Evolutionary conservation across 768 basidiomycete genomes (phyloP), one percentile per base, ranked within the genome.

Genomic region (Tricholoma sp.): DNA sequence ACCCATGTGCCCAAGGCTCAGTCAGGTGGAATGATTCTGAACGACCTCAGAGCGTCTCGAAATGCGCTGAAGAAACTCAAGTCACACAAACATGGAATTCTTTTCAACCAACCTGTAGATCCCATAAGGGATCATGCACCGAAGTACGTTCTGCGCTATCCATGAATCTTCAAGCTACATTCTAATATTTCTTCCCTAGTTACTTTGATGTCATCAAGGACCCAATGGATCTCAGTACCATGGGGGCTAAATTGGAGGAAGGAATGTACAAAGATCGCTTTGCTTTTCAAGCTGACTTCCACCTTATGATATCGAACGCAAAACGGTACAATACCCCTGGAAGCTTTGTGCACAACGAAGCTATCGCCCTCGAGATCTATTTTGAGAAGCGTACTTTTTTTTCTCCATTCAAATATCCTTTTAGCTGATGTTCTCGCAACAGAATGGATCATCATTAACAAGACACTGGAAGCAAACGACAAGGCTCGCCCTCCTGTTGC

Each of bases 151-250:
- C n/a, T 18, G 6, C 18, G 4, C 49, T 9, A n/a, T 15, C 15
- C 18, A 13, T 33, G 47, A 54, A 29, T n/a, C n/a, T n/a, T 29
- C 12, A 47, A 48, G 6, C 7, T 31, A 31, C 31, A 31, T 55
- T 53, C 66, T 28, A 70, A 57, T 50, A 18, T 11, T 54, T 37
- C 15, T 39, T n/a, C n/a, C 60, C 17, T 33, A 96, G 94, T 62
- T 98, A 98, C 69, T 93, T 94, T 64, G 86, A 90, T 53, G 73
- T 94, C 57, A 87, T 99, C 69, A 90, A 90, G 70, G 79, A 88
- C 10, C 96, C 97, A 0, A 98, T 99, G 92, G 97, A 99, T 66
- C 77, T 98, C 15, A 86, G 86, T 52, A 94, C 94, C 0, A 89
- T 96, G 77, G 76, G 80, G 28, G 88, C 88, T 36, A 98, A 96